Conservation (phyloP, 208 protist genomes). For the Acanthamoeba castellanii region DNA sequence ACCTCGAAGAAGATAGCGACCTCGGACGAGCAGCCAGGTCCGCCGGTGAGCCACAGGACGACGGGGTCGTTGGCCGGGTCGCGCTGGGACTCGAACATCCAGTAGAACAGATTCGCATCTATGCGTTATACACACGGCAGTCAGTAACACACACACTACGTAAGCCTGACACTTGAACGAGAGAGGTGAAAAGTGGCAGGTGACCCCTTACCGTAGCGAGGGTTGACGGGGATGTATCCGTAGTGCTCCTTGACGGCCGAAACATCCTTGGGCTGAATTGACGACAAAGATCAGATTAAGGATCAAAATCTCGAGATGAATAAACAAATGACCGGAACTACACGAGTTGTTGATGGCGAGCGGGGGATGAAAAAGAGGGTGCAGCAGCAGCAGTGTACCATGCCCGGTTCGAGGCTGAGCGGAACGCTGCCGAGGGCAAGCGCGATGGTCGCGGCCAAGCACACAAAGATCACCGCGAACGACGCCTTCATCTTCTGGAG, state of each 20-base stretch:
- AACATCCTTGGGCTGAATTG: background rate
- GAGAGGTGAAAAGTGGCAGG: background rate
- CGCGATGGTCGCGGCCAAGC: background rate
- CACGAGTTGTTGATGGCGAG: too few species aligned
- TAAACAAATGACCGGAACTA: too few species aligned
- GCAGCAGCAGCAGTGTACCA: background rate
- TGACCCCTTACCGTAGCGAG: background rate
- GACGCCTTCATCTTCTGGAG: background rate
- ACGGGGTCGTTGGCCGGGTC: constrained; percentile 74
- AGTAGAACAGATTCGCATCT: constrained; percentile 81
- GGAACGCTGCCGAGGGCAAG: background rate
- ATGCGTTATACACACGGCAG: background rate
- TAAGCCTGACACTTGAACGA: background rate
- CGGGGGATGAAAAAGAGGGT: background rate
- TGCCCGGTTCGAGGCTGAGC: background rate
- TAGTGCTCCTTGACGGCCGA: constrained; percentile 58
- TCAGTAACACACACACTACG: background rate
- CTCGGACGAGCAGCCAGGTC: constrained; percentile 66
- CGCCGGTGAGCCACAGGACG: constrained; percentile 74
- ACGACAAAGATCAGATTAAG: background rate
- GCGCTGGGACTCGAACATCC: constrained; percentile 79
- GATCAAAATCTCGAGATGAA: too few species aligned
- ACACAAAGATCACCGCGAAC: background rate
- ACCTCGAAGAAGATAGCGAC: constrained; percentile 74
- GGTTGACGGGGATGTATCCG: constrained; percentile 60